A percentile compares a stretch with the other conserved stretches of the same genome.
Conservation (phyloP, 768 basidiomycete species). For the Rhodotorula taiwanensis region DNA sequence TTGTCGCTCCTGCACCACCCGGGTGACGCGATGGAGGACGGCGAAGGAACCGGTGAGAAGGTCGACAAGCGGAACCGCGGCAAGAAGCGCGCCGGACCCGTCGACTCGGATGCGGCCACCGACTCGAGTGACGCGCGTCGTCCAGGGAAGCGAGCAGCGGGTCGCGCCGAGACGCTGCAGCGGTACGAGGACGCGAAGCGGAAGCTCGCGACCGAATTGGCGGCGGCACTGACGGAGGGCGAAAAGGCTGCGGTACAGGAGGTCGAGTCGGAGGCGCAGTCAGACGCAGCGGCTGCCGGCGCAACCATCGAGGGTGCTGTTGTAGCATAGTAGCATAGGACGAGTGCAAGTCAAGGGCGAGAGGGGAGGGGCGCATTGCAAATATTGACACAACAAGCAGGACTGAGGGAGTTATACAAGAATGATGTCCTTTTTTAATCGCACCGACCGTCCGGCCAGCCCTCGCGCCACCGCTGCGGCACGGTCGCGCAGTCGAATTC, state of each 20-base stretch:
- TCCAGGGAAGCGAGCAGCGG: slow-evolving; percentile 21
- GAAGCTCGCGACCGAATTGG: slow-evolving; percentile 3
- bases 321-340: neutral
- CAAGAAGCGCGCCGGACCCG: too few species aligned
- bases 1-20: slow-evolving; percentile 32
- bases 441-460: slow-evolving; percentile 77
- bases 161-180: slow-evolving; percentile 20
- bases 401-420: neutral
- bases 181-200: slow-evolving; percentile 27
- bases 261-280: slow-evolving; percentile 3
- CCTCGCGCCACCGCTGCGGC: slow-evolving; percentile 88
- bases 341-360: neutral
- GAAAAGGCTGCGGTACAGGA: slow-evolving; percentile 14
- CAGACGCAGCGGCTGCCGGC: neutral
- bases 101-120: too few species aligned
- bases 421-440: slow-evolving; percentile 51
- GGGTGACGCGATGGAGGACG: slow-evolving; percentile 11
- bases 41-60: neutral
- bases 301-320: neutral
- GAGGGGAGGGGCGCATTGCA: neutral
- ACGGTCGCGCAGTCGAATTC: slow-evolving; percentile 73
- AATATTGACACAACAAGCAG: neutral
- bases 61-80: too few species aligned
- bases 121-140: too few species aligned
- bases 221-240: slow-evolving; percentile 2